phyloP scores from a whole-genome alignment of 1,139 yeast genomes.

The Sugiyamaella paludigena region DNA sequence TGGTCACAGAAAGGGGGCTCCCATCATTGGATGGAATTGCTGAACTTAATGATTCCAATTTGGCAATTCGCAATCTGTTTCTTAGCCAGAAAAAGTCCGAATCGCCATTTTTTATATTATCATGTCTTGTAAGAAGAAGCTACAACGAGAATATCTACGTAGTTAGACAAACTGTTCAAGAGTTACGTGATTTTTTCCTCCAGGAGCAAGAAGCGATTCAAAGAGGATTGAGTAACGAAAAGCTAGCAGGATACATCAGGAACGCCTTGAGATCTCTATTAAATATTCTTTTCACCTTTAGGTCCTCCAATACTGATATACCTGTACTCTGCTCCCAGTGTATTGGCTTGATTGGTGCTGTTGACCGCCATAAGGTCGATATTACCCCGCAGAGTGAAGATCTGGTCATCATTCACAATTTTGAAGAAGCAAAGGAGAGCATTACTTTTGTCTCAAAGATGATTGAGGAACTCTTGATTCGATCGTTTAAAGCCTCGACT shows the following conservation, averaged over 20 bases:
- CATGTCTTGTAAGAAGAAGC: constrained; percentile 45
- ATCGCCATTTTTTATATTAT: constrained; percentile 14
- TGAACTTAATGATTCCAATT: constrained; percentile 25
- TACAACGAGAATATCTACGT: constrained; percentile 71
- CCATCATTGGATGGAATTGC: constrained; percentile 30
- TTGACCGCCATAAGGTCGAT: constrained; percentile 64
- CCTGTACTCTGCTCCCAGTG: constrained; percentile 63
- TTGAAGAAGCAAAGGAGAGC: constrained; percentile 61
- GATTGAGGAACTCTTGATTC: constrained; percentile 66
- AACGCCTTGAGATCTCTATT: constrained; percentile 55
- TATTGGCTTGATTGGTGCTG: constrained; percentile 72
- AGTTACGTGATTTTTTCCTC: constrained; percentile 53
- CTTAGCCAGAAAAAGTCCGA: constrained; percentile 8
- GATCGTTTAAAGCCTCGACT: constrained; percentile 84
- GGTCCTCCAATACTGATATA: constrained; percentile 45
- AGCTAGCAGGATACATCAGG: constrained; percentile 40
- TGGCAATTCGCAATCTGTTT: neutral
- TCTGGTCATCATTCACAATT: constrained; percentile 56
- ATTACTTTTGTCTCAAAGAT: constrained; percentile 63
- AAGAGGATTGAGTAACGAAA: constrained; percentile 26
- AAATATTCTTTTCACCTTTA: constrained; percentile 55
- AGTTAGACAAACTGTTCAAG: constrained; percentile 73
- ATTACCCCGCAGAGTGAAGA: constrained; percentile 44
- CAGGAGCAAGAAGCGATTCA: constrained; percentile 51
- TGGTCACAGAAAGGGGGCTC: constrained; percentile 28